Conservation (phyloP, 352 stramenopile species). For the Elongisporangium senticosum region DNA sequence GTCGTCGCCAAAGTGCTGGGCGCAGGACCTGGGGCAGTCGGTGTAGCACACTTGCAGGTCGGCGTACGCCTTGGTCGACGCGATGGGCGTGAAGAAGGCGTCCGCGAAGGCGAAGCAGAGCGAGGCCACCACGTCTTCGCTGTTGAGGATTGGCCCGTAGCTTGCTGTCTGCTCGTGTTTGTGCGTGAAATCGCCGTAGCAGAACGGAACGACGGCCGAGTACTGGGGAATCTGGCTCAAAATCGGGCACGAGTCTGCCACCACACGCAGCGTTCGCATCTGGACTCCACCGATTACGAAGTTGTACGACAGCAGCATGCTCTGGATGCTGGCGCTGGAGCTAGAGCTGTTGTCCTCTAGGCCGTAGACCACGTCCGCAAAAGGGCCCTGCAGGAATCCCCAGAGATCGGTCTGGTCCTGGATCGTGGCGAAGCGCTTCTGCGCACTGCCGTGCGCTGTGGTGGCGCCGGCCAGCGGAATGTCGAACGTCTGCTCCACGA, state of each 20-base stretch:
- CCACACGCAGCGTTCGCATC: constrained; percentile 50
- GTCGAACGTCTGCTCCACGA: constrained; percentile 46
- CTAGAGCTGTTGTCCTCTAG: constrained; percentile 4
- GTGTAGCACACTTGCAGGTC: constrained; percentile 52
- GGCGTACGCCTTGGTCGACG: constrained; percentile 33
- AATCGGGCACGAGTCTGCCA: constrained; percentile 37
- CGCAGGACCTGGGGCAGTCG: constrained; percentile 37
- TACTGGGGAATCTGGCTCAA: constrained; percentile 59
- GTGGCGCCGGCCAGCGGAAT: constrained; percentile 11
- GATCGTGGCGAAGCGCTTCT: constrained; percentile 46
- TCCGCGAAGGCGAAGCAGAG: constrained; percentile 38
- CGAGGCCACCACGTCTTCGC: constrained; percentile 31
- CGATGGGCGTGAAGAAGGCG: constrained; percentile 37
- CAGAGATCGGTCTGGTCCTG: constrained; percentile 55
- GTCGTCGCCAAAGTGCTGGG: constrained; percentile 49
- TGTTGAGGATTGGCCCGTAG: constrained; percentile 63
- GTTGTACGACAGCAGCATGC: constrained; percentile 44
- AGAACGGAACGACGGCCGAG: constrained; percentile 49
- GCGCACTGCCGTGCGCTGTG: constrained; percentile 6
- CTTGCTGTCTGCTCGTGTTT: constrained; percentile 30
- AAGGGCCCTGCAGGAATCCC: constrained; percentile 55
- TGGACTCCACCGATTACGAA: constrained; percentile 44
- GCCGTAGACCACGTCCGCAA: constrained; percentile 52
- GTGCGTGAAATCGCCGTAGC: constrained; percentile 42
- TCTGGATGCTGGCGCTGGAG: constrained; percentile 9